A percentile compares a stretch with the other conserved stretches of the same genome.
Conservation (phyloP, 495 filamentous ascomycete species). For the Parathielavia hyrcaniae region DNA sequence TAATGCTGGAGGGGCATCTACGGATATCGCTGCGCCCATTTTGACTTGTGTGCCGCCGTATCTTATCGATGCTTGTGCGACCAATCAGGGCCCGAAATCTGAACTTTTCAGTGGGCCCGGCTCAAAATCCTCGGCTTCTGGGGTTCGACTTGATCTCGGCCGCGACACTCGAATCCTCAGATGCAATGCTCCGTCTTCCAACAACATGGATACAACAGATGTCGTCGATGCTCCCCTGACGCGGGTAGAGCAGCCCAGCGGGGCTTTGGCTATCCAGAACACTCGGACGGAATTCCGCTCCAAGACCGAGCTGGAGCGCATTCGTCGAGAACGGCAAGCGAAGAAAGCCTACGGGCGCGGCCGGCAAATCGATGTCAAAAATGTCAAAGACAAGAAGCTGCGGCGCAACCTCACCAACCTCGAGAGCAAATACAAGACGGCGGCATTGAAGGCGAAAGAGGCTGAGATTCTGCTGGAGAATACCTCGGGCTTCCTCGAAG, state of each 20-base stretch:
- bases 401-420: constrained; percentile 69
- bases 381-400: constrained; percentile 77
- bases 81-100: constrained; percentile 16
- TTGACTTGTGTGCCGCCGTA: constrained; percentile 27
- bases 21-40: no score
- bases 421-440: constrained; percentile 75
- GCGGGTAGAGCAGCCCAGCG: constrained; percentile 34
- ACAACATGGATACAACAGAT: constrained; percentile 26
- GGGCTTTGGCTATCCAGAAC: constrained; percentile 40
- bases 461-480: constrained; percentile 92
- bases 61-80: constrained; percentile 25
- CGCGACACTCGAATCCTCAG: not conserved
- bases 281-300: constrained; percentile 42
- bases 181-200: not conserved
- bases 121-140: constrained; percentile 22
- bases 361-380: constrained; percentile 52
- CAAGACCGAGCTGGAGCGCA: constrained; percentile 39
- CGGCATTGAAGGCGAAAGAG: constrained; percentile 77
- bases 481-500: constrained; percentile 76
- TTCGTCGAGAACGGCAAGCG: constrained; percentile 53
- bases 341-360: constrained; percentile 80
- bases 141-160: constrained; percentile 5
- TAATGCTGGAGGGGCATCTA: constrained; percentile 32
- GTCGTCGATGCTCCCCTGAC: constrained; percentile 19
- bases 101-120: constrained; percentile 30